Percentiles rank a stretch among this genome's conserved stretches.
Conservation (phyloP, 371 early-diverging fungal genomes). For the Funneliformis caledonium region DNA sequence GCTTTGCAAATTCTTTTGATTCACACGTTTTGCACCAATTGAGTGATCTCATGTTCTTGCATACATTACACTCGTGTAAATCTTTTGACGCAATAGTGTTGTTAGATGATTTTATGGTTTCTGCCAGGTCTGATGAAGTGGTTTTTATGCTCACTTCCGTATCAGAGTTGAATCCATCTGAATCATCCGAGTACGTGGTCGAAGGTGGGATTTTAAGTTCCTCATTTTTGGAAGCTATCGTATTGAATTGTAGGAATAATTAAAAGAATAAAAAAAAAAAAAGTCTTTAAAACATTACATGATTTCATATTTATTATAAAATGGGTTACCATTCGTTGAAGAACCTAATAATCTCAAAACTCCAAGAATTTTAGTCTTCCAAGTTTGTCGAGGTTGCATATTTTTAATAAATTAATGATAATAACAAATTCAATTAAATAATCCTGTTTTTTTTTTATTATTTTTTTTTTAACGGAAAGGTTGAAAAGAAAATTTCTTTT, state of each 20-base stretch:
- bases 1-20: slow-evolving; percentile 8
- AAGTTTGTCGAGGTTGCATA: too few relatives aligned
- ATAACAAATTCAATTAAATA: too few relatives aligned
- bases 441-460: too few relatives aligned
- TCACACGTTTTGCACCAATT: slow-evolving; percentile 23
- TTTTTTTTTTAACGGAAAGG: too few relatives aligned
- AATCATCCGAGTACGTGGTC: neutral
- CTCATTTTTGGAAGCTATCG: neutral
- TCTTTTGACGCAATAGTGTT: neutral
- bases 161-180: neutral
- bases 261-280: too few relatives aligned
- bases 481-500: too few relatives aligned
- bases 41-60: neutral
- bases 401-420: too few relatives aligned
- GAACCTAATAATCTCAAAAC: neutral
- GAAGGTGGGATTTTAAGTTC: neutral
- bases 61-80: neutral
- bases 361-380: too few relatives aligned
- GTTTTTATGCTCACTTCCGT: neutral
- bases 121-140: neutral
- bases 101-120: too few relatives aligned
- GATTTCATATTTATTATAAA: too few relatives aligned
- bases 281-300: too few relatives aligned
- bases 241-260: too few relatives aligned
- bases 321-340: neutral